Evolutionary conservation across 345 rosid species (phyloP).

Genomic region (Psidium guajava): DNA sequence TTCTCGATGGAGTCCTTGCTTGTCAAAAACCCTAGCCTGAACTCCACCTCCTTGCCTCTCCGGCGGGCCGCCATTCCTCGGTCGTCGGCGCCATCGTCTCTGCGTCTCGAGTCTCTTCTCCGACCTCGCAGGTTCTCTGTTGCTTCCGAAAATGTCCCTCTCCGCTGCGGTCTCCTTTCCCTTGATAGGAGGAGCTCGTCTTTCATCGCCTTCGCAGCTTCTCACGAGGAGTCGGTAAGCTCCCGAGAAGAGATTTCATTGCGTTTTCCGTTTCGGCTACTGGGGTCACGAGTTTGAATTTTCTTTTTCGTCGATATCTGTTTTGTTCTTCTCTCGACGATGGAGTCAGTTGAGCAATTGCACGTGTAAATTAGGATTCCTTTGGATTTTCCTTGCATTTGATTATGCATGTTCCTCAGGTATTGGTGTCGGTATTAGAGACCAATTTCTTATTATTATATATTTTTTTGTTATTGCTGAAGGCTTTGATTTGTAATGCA

Average conservation of each 20-base stretch:
- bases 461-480: neutral
- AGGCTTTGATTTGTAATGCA: neutral
- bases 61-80: neutral
- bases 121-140: neutral
- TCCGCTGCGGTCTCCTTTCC: neutral
- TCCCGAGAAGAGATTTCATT: too few relatives aligned
- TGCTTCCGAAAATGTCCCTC: neutral
- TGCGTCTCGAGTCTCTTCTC: neutral
- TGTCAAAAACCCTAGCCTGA: neutral
- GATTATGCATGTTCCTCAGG: neutral
- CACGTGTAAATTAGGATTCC: neutral
- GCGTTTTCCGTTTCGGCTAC: neutral
- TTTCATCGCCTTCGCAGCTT: neutral
- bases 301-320: neutral
- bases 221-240: conserved; percentile 12
- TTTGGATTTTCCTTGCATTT: neutral
- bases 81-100: neutral
- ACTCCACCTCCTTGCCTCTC: neutral
- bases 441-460: neutral
- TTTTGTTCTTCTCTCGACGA: neutral
- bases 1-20: neutral
- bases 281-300: neutral
- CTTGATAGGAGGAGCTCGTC: neutral
- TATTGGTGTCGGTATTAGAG: neutral
- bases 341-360: neutral